Base-by-base conservation (phyloP, 75 land plant genomes). In the Pinus albicaulis region DNA sequence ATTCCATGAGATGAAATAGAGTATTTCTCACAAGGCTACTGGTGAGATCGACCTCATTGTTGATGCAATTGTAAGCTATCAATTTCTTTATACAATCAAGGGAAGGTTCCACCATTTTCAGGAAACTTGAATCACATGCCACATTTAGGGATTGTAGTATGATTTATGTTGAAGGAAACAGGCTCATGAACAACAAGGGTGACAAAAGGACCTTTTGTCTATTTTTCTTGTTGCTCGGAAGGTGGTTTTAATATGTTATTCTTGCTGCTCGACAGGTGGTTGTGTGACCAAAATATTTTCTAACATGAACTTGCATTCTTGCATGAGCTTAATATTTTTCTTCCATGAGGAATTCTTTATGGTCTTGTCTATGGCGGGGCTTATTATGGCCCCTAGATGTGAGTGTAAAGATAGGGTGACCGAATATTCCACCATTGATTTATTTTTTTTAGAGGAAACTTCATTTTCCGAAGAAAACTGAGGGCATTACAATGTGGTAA, bases 261-360 rank as follows among this genome's bases (percentile, higher is more conserved):
- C 20, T 19, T 23, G 28, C 15, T 44, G n/a, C 22, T 34, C 41
- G 44, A 14, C 55, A 0, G 73, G 55, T 22, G 19, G 83, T 22
- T n/a, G 63, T 6, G 1, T 82, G 5, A 78, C 78, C 16, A 82
- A 70, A 72, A 97, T 78, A 38, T 74, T 77, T 19, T 95, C 98
- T 72, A 92, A 74, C 65, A 92, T 84, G 52, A 89, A 77, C 59
- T 92, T 97, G 80, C 93, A 91, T 63, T 97, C 91, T 76, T 89
- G 82, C 59, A 86, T 87, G 78, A 97, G 95, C 86, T 97, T 94
- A 69, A 90, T 77, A 78, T 97, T 98, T 82, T 92, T 92, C 56
- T 98, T 83, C 99, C 99, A 95, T 6, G 99, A 87, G 0, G 88
- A 90, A 77, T 90, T 94, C 74, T 91, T 92, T 63, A 97, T 84